Base-by-base conservation (phyloP, 495 filamentous ascomycete genomes). In the Neurospora discreta region DNA sequence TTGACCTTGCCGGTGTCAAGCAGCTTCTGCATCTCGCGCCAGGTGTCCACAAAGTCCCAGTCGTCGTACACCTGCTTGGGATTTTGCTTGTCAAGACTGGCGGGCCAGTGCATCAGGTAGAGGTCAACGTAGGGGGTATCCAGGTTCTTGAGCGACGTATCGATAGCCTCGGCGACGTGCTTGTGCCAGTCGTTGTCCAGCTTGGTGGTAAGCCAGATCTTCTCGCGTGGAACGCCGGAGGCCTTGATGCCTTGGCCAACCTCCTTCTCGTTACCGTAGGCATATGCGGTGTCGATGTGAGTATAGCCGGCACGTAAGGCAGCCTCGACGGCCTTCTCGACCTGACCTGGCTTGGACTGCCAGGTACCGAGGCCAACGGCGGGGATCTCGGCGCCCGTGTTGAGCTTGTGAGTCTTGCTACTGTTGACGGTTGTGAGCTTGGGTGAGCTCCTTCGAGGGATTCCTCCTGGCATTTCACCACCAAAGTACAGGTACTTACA, bases 141-240 rank as follows among this genome's bases (percentile, higher is more conserved):
- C 26, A 97, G 85, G 75, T 84, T 86, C 81, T 90, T 88, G 70
- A 96, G 85, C 5, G 89, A 92, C 39, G 81, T 83, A 40, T 88
- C 85, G 74, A 96, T 88, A 46, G 89, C 92, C 78, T 92, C 88
- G 52, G 89, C 79, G 9, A 82, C 82, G 10, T 81, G 82, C 78
- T 91, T 86, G 83, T 97, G 93, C 87, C 88, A 92, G 69, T 89
- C 82, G 85, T 95, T 95, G 82, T 93, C 88, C 69, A 95, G 87
- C 86, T 96, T 97, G 74, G 93, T 95, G 58, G 93, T 95, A 79
- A 96, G 82, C 87, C 90, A 97, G 80, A 97, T 91, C 80, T 96
- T 84, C 40, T 89, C 86, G 44, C 93, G 90, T 39, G 92, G 90
- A 1, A 97, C 89, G 58, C 92, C 92, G 11, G 90, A 92, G 74